Evolutionary conservation across 1,284 basidiomycete genomes (phyloP).

Genomic region (Cerioporus squamosus): DNA sequence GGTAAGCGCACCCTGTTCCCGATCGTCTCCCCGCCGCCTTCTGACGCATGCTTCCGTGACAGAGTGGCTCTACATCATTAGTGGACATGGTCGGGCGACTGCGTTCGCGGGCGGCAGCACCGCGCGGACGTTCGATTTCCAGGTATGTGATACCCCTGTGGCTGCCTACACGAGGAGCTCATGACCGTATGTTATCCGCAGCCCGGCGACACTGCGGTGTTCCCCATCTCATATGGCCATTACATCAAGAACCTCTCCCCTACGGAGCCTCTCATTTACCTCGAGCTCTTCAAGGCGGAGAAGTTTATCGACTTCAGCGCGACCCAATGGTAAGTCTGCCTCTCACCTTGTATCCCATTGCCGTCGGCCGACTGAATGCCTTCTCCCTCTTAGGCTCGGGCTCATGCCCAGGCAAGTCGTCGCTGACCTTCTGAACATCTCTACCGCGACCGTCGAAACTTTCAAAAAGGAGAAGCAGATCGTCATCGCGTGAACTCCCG

Average conservation of each 20-base stretch:
- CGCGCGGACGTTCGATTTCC: slow-evolving; percentile 34
- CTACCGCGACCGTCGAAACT: slow-evolving; percentile 23
- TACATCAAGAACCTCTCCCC: slow-evolving; percentile 35
- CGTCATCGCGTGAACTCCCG: slow-evolving; percentile 30
- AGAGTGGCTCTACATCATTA: slow-evolving; percentile 36
- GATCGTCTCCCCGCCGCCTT: background rate
- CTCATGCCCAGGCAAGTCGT: slow-evolving; percentile 39
- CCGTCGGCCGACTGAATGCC: background rate
- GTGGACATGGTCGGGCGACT: slow-evolving; percentile 31
- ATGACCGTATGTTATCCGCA: background rate
- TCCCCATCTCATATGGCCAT: slow-evolving; percentile 33
- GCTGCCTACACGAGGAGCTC: background rate
- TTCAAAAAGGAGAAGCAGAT: slow-evolving; percentile 35
- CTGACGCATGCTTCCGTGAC: background rate
- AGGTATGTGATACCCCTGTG: slow-evolving; percentile 20
- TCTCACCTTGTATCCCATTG: background rate
- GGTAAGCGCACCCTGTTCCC: slow-evolving; percentile 13
- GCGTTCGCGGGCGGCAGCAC: slow-evolving; percentile 31
- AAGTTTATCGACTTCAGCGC: slow-evolving; percentile 33
- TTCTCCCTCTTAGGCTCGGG: slow-evolving; percentile 27
- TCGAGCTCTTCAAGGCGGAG: slow-evolving; percentile 33
- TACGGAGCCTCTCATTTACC: slow-evolving; percentile 33
- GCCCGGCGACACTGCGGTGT: slow-evolving; percentile 33
- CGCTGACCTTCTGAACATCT: slow-evolving; percentile 37
- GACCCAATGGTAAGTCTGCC: slow-evolving; percentile 26